These are phyloP conservation scores for Globisporangium uncinulatum DNA, from an alignment of 352 stramenopile genomes.

Conservation along the genomic window DNA sequence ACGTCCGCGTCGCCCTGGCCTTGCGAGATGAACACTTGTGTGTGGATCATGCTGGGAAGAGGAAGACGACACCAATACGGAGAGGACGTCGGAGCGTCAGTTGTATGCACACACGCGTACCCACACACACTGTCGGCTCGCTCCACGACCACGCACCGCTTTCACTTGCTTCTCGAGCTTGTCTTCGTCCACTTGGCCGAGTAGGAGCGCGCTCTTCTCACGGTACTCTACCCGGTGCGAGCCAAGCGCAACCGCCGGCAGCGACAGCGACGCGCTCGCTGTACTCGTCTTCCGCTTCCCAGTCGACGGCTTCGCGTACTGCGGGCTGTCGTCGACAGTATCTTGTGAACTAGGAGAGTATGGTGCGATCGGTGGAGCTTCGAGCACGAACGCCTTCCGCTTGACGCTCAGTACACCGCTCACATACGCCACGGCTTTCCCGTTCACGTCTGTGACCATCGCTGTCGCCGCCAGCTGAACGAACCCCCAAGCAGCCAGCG, in stretches of 20 bases:
- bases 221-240: slow-evolving; percentile 45
- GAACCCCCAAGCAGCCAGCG: neutral
- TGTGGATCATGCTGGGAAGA: slow-evolving; percentile 48
- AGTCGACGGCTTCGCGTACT: neutral
- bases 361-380: slow-evolving; percentile 9
- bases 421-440: slow-evolving; percentile 55
- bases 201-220: slow-evolving; percentile 48
- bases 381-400: slow-evolving; percentile 56
- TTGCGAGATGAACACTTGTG: slow-evolving; percentile 74
- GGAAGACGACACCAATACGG: neutral
- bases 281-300: slow-evolving; percentile 12
- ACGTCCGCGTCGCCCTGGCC: slow-evolving; percentile 70
- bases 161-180: slow-evolving; percentile 73
- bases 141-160: slow-evolving; percentile 25
- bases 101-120: no score
- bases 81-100: no score
- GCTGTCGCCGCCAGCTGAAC: slow-evolving; percentile 44
- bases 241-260: neutral
- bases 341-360: neutral
- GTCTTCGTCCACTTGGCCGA: slow-evolving; percentile 77
- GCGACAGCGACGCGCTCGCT: slow-evolving; percentile 4
- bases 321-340: neutral
- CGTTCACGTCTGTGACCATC: slow-evolving; percentile 64
- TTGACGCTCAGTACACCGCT: slow-evolving; percentile 53
- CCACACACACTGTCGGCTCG: neutral